phyloP scores from a whole-genome alignment of 1,284 basidiomycete genomes.

The Rhodotorula sp. region DNA sequence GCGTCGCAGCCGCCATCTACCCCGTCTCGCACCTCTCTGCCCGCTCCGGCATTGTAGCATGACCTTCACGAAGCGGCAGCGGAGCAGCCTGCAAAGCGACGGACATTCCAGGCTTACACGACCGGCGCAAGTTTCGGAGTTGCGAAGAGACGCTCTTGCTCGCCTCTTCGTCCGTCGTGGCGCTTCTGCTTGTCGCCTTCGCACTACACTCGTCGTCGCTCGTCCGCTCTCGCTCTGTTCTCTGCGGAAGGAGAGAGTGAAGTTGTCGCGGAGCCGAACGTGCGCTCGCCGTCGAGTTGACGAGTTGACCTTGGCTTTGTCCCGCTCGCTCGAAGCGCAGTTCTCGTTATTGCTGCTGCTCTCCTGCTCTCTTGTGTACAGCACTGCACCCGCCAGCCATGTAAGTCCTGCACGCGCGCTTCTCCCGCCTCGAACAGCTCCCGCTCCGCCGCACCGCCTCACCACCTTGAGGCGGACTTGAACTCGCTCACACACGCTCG shows the following conservation, averaged over 20 bases:
- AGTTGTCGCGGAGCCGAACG: neutral
- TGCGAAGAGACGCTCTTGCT: too few relatives aligned
- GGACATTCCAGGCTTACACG: too few relatives aligned
- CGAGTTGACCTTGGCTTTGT: neutral
- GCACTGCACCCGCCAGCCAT: neutral
- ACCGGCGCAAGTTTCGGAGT: too few relatives aligned
- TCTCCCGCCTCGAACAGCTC: neutral
- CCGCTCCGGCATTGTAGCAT: conserved; percentile 24
- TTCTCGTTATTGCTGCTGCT: neutral
- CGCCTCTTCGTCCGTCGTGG: too few relatives aligned
- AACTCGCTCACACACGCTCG: conserved; percentile 5
- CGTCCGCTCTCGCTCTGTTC: too few relatives aligned
- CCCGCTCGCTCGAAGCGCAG: neutral
- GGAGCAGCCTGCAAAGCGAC: too few relatives aligned
- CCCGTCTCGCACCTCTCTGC: conserved; percentile 30
- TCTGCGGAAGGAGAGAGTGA: too few relatives aligned
- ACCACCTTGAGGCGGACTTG: neutral
- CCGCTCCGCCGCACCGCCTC: neutral
- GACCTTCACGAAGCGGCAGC: too few relatives aligned
- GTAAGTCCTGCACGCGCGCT: neutral
- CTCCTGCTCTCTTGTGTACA: neutral
- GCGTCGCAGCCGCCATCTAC: conserved; percentile 77
- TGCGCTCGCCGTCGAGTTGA: neutral
- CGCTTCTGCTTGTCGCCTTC: too few relatives aligned
- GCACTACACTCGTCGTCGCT: too few relatives aligned